These are phyloP conservation scores for Cercospora zeae-maydis DNA, from an alignment of 2,329 filamentous ascomycete genomes.

Conservation along the genomic window DNA sequence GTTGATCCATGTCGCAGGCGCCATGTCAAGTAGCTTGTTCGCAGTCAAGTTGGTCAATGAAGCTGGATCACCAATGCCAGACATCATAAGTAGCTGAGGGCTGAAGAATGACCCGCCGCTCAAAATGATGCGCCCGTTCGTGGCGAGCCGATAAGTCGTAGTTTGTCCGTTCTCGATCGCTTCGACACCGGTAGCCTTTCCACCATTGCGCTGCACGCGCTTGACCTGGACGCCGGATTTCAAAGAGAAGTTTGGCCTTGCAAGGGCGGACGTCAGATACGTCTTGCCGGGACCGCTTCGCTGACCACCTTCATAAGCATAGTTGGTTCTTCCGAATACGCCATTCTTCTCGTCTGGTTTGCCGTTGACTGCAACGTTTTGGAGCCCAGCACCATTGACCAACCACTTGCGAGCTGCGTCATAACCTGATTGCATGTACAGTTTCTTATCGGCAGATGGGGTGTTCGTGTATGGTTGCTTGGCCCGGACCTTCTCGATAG, in stretches of 20 bases:
- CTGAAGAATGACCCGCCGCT: conserved; percentile 58
- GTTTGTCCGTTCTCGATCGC: conserved; percentile 58
- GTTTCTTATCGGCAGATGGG: conserved; percentile 54
- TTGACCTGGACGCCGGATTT: conserved; percentile 52
- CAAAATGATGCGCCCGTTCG: conserved; percentile 51
- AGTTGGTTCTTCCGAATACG: conserved; percentile 44
- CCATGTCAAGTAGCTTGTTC: conserved; percentile 37
- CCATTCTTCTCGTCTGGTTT: conserved; percentile 50
- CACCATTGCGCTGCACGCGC: conserved; percentile 52
- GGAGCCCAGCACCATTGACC: conserved; percentile 48
- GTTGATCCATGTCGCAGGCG: conserved; percentile 48
- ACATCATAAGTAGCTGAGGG: conserved; percentile 62
- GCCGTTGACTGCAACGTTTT: conserved; percentile 49
- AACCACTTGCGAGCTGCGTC: conserved; percentile 50
- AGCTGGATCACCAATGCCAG: conserved; percentile 56
- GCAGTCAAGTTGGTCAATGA: conserved; percentile 48
- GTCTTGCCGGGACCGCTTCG: conserved; percentile 46
- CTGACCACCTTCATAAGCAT: conserved; percentile 45
- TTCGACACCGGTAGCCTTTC: conserved; percentile 53
- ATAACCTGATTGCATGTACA: conserved; percentile 50
- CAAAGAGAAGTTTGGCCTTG: conserved; percentile 52
- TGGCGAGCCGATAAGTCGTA: conserved; percentile 63
- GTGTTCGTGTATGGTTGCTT: conserved; percentile 58
- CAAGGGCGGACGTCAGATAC: conserved; percentile 50
- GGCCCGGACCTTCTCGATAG: conserved; percentile 45